Evolutionary conservation across 2,329 filamentous ascomycete species (phyloP), one percentile per base, ranked within the genome.

Genomic region (Pseudocercospora fuligena): DNA sequence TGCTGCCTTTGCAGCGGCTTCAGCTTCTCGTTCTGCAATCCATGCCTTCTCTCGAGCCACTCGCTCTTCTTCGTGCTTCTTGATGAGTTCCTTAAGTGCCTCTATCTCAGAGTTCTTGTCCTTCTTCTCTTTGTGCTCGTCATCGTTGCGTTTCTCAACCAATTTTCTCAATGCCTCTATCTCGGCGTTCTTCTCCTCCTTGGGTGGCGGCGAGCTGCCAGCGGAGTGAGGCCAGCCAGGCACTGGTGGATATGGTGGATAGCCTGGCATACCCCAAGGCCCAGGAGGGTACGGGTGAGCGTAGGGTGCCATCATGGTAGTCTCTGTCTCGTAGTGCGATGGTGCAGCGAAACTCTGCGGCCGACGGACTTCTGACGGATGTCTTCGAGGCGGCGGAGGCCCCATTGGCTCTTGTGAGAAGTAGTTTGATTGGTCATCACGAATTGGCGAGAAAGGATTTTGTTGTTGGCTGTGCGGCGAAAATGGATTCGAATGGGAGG

Each of bases 41-140:
- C 66, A 72, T 31, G 66, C 69, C 43, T 69, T 77, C 74, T 71
- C 75, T 71, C 63, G 74, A 69, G 65, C 72, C 23, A 67, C 64
- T 7, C 70, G 60, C 64, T 72, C 78, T 21, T 82, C 79, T 63
- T 82, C 79, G 33, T 80, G 79, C 60, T 80, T 78, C 60, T 80
- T 73, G 62, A 83, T 77, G 25, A 82, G 72, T 61, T 78, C 76
- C 61, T 80, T 77, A 31, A 82, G 72, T 29, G 74, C 72, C 11
- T 75, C 70, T 12, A 77, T 71, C 63, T 77, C 72, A 14, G 67
- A 68, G 40, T 56, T 68, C 63, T 67, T 73, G 14, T 73, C 76
- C 1, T 68, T 69, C 21, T 71, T 70, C 25, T 67, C 66, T 29
- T 68, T 63, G 25, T 60, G 64, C 27, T 69, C 66, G 21, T 63